Conservation (phyloP, 192 early-diverging fungal genomes). For the Cetraspora pellucida region DNA sequence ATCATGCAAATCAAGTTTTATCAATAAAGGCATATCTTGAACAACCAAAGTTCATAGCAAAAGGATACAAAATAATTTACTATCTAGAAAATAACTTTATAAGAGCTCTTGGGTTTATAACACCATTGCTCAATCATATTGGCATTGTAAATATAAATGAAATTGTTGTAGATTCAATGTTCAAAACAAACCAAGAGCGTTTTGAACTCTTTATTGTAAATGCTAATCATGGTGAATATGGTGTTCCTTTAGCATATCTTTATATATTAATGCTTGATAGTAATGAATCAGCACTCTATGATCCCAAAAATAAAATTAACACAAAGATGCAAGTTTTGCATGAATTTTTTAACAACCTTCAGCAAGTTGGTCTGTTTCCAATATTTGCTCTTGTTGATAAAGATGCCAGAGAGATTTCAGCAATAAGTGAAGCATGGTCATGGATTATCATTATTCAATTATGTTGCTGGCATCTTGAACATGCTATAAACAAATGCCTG, state of each 20-base stretch:
- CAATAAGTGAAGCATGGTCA: conserved; percentile 19
- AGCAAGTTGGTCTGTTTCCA: neutral
- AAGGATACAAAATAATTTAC: neutral
- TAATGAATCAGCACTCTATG: neutral
- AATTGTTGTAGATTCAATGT: conserved; percentile 6
- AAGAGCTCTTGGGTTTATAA: neutral
- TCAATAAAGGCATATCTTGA: conserved; percentile 17
- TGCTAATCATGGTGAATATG: neutral
- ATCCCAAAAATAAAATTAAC: conserved; percentile 17
- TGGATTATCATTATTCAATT: conserved; percentile 9
- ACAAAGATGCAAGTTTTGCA: neutral
- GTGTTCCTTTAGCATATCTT: neutral
- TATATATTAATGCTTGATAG: neutral
- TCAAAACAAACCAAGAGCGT: neutral
- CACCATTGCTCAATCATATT: neutral
- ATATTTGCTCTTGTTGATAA: conserved; percentile 20
- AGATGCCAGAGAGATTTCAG: conserved; percentile 9
- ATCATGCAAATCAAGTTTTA: conserved; percentile 3
- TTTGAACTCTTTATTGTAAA: conserved; percentile 19
- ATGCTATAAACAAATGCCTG: neutral
- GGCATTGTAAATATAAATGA: neutral
- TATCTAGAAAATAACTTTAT: conserved; percentile 7
- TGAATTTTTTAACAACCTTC: neutral
- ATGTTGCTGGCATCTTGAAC: conserved; percentile 11
- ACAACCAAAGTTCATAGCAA: neutral